phyloP scores from a whole-genome alignment of 345 rosid species.

The Camelina sativa region DNA sequence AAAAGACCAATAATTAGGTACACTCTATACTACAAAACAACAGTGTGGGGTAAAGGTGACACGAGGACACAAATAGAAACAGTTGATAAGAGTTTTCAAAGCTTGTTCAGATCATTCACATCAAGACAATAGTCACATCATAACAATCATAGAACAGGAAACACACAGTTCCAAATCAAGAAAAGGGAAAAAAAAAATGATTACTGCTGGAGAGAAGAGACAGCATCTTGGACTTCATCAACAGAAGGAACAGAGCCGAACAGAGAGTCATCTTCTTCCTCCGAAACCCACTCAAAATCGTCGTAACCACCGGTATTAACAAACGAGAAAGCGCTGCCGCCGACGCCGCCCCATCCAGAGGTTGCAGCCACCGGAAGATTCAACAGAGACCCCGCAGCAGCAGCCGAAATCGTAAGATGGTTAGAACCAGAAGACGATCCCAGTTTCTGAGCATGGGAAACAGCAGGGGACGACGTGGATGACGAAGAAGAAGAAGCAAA shows the following conservation, averaged over 20 bases:
- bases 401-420: slow-evolving; percentile 49
- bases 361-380: slow-evolving; percentile 50
- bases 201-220: slow-evolving; percentile 79
- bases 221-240: slow-evolving; percentile 82
- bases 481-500: slow-evolving; percentile 46
- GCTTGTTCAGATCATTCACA: slow-evolving; percentile 16
- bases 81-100: slow-evolving; percentile 11
- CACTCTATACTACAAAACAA: slow-evolving; percentile 14
- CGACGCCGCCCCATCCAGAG: slow-evolving; percentile 42
- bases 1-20: slow-evolving; percentile 4
- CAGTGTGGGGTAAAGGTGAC: slow-evolving; percentile 13
- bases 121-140: slow-evolving; percentile 1
- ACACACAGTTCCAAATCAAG: neutral
- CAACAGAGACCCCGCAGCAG: slow-evolving; percentile 48
- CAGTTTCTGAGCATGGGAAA: slow-evolving; percentile 48
- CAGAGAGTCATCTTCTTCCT: slow-evolving; percentile 59
- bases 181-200: neutral
- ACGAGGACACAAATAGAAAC: neutral
- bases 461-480: slow-evolving; percentile 39
- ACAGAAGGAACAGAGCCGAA: slow-evolving; percentile 77
- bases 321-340: slow-evolving; percentile 46
- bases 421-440: slow-evolving; percentile 38
- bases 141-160: neutral
- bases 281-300: slow-evolving; percentile 75
- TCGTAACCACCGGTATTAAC: slow-evolving; percentile 48